phyloP scores from a whole-genome alignment of 129 eudicot species.

The Helianthus tuberosus region DNA sequence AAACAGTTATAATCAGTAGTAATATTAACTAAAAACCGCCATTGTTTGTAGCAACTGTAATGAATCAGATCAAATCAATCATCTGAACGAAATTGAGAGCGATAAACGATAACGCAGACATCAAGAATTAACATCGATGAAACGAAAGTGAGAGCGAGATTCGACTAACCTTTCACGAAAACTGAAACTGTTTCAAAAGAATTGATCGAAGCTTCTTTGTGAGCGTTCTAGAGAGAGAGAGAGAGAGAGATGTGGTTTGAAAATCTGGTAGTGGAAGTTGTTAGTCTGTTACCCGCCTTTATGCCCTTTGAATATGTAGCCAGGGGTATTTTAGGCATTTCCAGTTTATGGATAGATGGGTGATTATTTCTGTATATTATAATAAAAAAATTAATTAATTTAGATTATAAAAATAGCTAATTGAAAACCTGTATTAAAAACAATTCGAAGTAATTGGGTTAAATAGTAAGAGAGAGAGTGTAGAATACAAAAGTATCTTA shows the following conservation, averaged over 20 bases:
- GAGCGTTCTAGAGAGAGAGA: neutral
- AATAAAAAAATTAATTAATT: too few species aligned
- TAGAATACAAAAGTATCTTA: too few species aligned
- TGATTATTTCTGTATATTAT: too few species aligned
- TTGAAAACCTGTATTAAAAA: too few species aligned
- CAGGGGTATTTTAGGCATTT: neutral
- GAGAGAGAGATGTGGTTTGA: constrained; percentile 12
- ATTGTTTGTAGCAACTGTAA: too few species aligned
- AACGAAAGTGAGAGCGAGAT: neutral
- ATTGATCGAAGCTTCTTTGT: neutral
- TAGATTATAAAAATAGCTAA: too few species aligned
- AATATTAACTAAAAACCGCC: too few species aligned
- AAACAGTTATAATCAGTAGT: too few species aligned
- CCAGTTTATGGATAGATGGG: neutral
- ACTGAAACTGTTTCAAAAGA: neutral
- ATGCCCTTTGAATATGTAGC: neutral
- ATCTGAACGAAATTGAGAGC: too few species aligned
- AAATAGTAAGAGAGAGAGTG: too few species aligned
- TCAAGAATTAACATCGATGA: constrained; percentile 11
- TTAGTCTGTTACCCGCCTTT: neutral
- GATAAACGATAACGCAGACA: neutral
- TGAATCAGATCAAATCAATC: too few species aligned
- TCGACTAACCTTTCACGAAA: constrained; percentile 21
- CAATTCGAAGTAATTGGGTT: too few species aligned
- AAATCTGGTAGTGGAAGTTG: neutral